A percentile compares a stretch with the other conserved stretches of the same genome.
Conservation (phyloP, 2,329 filamentous ascomycete genomes). For the Colletotrichum truncatum region DNA sequence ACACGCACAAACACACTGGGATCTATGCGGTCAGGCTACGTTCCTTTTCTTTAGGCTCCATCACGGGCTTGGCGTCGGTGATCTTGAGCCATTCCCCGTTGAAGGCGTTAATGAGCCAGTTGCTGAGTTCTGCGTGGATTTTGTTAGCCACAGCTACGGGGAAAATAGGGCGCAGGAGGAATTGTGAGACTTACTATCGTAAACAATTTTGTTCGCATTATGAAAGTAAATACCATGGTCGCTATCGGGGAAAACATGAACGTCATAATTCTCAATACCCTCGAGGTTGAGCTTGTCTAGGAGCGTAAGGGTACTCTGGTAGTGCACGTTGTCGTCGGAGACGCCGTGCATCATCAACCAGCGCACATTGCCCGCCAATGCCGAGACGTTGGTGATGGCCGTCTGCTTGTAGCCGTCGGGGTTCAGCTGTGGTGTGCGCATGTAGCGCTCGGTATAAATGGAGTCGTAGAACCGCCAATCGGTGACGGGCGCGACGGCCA, state of each 20-base stretch:
- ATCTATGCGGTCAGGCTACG: too few species aligned
- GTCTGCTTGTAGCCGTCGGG: constrained; percentile 78
- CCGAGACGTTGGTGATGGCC: constrained; percentile 77
- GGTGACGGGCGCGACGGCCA: constrained; percentile 98
- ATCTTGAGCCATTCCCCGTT: constrained; percentile 91
- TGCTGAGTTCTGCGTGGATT: constrained; percentile 72
- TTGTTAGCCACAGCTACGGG: background rate
- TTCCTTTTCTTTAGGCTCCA: constrained; percentile 33
- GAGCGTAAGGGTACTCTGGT: constrained; percentile 90
- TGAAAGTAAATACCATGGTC: constrained; percentile 97
- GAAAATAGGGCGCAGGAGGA: constrained; percentile 16
- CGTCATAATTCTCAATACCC: constrained; percentile 90
- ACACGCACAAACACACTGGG: too few species aligned
- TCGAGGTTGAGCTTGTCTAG: constrained; percentile 87
- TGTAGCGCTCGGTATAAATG: constrained; percentile 96
- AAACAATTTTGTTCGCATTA: constrained; percentile 89
- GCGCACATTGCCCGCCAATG: constrained; percentile 79
- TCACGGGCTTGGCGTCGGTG: constrained; percentile 56
- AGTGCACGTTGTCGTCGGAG: constrained; percentile 97
- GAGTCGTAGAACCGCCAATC: constrained; percentile 97
- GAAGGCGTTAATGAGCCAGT: constrained; percentile 97
- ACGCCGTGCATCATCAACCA: constrained; percentile 97
- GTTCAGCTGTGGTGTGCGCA: constrained; percentile 93
- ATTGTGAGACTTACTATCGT: constrained; percentile 80
- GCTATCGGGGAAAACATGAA: constrained; percentile 95